Conservation (phyloP, 768 basidiomycete species). For the Kwoniella heveanensis region DNA sequence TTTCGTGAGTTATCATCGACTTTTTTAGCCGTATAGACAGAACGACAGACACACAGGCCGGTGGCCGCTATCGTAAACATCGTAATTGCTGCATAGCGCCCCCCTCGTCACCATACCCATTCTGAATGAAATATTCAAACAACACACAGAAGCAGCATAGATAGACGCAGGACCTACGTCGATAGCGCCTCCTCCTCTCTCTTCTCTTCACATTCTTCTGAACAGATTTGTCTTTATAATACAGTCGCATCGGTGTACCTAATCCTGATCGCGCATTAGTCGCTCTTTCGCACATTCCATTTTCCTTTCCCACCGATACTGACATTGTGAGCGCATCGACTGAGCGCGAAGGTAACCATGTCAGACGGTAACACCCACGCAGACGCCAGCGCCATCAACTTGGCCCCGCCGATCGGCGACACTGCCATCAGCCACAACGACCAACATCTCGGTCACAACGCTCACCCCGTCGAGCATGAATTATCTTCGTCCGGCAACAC, state of each 20-base stretch:
- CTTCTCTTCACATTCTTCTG: not conserved
- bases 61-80: not conserved
- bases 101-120: not conserved
- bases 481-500: constrained; percentile 30
- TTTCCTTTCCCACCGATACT: not conserved
- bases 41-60: not conserved
- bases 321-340: constrained; percentile 1
- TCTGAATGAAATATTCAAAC: not conserved
- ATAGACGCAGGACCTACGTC: not conserved
- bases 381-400: constrained; percentile 4
- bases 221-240: constrained; percentile 1
- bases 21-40: not conserved
- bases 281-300: not conserved
- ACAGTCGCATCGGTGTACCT: not conserved
- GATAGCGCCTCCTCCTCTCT: not conserved
- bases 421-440: not conserved
- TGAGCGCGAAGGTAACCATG: constrained; percentile 14
- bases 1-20: not conserved
- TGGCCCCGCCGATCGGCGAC: constrained; percentile 22
- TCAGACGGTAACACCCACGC: constrained; percentile 9
- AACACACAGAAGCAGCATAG: not conserved
- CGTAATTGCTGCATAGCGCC: not conserved
- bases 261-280: not conserved
- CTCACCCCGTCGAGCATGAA: not conserved
- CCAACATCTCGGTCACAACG: constrained; percentile 8